These are phyloP conservation scores for Papilionanthe hybrid DNA, from an alignment of 116 monocot species.

Conservation along the genomic window DNA sequence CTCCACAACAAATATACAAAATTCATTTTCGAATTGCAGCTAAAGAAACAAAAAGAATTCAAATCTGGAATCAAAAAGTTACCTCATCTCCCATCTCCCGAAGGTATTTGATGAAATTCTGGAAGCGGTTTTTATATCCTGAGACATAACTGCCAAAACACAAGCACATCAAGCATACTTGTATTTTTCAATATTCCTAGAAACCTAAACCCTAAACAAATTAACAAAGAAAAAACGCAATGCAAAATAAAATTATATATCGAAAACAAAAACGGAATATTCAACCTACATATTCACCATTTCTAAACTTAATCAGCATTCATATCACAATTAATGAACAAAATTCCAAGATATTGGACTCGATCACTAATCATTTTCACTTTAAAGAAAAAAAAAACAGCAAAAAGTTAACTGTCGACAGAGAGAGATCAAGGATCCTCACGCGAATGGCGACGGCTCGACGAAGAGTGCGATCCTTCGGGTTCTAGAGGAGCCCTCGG, in stretches of 20 bases:
- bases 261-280: not conserved
- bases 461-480: slow-evolving; percentile 91
- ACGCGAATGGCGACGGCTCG: slow-evolving; percentile 90
- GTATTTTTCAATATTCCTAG: not conserved
- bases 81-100: slow-evolving; percentile 63
- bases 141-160: slow-evolving; percentile 36
- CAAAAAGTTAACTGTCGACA: not conserved
- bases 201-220: not conserved
- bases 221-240: not conserved
- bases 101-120: slow-evolving; percentile 57
- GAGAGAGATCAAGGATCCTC: slow-evolving; percentile 7
- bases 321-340: not conserved
- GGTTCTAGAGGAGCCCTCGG: slow-evolving; percentile 28
- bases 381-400: not conserved
- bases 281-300: not conserved
- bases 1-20: no score
- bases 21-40: no score
- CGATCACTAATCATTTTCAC: not conserved
- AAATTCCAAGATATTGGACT: not conserved
- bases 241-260: not conserved
- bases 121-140: slow-evolving; percentile 52
- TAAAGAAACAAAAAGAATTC: no score
- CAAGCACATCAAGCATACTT: not conserved
- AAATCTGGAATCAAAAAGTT: not conserved
- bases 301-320: not conserved